Evolutionary conservation across 1,139 yeast genomes (phyloP), one percentile per base, ranked within the genome.

Genomic region (Diutina neorugosa): DNA sequence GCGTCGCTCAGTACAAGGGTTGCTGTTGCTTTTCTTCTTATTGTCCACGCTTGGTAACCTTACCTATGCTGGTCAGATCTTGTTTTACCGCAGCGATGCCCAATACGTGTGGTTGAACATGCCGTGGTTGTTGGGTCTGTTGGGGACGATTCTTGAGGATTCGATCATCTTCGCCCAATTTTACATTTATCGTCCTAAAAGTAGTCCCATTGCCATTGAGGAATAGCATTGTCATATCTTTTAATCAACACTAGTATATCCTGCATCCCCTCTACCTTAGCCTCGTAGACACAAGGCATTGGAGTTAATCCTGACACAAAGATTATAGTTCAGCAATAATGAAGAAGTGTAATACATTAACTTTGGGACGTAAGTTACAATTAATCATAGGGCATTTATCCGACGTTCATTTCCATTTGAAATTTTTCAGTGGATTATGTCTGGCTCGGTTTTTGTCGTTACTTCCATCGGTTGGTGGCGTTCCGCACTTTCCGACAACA

Each of bases 11-110:
- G 89, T 86, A 44, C 78, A 81, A 57, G 95, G 95, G 1, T 76
- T 86, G 55, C 82, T 90, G 57, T 73, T 86, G 58, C 73, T 86
- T 54, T 86, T 86, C 67, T 86, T 86, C 69, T 68, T 86, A 56
- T 81, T 86, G 58, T 84, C 93, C 46, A 78, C 87, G 18, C 69
- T 85, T 60, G 95, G 94, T 25, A 86, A 87, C 65, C 63, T 85
- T 58, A 83, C 93, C 3, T 87, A 86, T 63, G 88, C 91, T 21
- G 80, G 82, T 52, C 91, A 86, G 62, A 86, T 86, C 54, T 68
- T 86, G 55, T 72, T 82, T 58, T 86, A 76, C 66, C 73, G 93
- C 61, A 72, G 73, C 52, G 93, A 86, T 62, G 60, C 69, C 57
- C 71, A 76, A 46, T 86, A 86, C 68, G 62, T 86, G 49, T 62